These are phyloP conservation scores for Nannochloropsis gaditana DNA, from an alignment of 108 stramenopile genomes.

Conservation along the genomic window DNA sequence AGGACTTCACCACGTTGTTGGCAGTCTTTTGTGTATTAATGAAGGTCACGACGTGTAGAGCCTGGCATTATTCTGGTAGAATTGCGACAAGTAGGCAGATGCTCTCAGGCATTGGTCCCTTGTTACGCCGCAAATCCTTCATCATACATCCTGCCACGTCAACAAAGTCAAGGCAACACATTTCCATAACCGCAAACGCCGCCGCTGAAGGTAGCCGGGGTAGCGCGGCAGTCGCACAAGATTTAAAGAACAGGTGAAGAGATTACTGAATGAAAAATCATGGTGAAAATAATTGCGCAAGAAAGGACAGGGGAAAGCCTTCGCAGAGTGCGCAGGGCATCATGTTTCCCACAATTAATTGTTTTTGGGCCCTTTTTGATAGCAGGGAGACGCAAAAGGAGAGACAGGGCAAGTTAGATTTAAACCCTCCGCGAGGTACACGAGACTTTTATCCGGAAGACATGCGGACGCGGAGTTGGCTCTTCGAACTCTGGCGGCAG, in stretches of 20 bases:
- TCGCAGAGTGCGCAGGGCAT: no score
- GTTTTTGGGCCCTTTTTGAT: no score
- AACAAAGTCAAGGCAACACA: neutral
- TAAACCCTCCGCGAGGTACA: slow-evolving; percentile 89
- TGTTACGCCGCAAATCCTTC: neutral
- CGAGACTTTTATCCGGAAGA: slow-evolving; percentile 96
- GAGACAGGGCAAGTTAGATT: slow-evolving; percentile 59
- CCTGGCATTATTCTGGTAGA: neutral
- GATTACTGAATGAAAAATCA: no score
- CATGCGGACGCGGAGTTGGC: slow-evolving; percentile 60
- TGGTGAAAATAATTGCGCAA: no score
- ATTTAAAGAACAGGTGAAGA: slow-evolving; percentile 24
- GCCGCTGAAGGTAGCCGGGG: slow-evolving; percentile 28
- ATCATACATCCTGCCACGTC: neutral
- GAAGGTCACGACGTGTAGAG: neutral
- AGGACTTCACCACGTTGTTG: neutral
- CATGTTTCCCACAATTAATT: no score
- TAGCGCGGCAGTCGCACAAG: slow-evolving; percentile 43
- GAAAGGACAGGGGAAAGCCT: no score
- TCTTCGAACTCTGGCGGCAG: slow-evolving; percentile 81
- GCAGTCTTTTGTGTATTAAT: neutral
- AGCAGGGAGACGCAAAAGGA: neutral
- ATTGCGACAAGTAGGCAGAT: neutral
- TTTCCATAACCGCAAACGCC: neutral
- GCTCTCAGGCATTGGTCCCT: neutral